Percentiles rank a stretch among this genome's conserved stretches.
Evolutionary conservation across 495 filamentous ascomycete genomes (phyloP).

Genomic region (Penicillium odoratum): DNA sequence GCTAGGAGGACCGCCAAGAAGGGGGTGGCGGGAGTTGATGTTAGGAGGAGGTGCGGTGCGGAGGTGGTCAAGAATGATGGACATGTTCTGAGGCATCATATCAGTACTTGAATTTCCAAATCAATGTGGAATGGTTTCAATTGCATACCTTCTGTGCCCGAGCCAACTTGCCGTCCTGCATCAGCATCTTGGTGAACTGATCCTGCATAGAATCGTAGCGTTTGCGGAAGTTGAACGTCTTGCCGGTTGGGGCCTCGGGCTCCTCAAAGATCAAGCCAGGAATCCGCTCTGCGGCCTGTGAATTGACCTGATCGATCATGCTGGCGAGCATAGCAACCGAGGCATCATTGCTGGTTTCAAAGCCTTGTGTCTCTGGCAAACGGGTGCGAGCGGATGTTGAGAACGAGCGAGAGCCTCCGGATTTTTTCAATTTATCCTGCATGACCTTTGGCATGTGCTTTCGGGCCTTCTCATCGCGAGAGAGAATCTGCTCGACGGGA

Average conservation of each 20-base stretch:
- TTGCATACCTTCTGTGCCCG: slow-evolving; percentile 71
- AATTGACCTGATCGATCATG: slow-evolving; percentile 40
- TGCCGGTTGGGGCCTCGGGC: slow-evolving; percentile 60
- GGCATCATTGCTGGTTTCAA: slow-evolving; percentile 21
- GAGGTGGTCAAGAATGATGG: slow-evolving; percentile 79
- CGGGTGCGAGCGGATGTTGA: slow-evolving; percentile 53
- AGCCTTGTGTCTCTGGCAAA: slow-evolving; percentile 28
- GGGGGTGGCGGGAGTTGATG: slow-evolving; percentile 62
- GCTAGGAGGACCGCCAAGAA: slow-evolving; percentile 72
- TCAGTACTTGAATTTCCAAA: neutral
- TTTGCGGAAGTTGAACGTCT: slow-evolving; percentile 62
- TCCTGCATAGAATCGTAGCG: slow-evolving; percentile 80
- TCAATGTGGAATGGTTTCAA: neutral
- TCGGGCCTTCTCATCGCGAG: slow-evolving; percentile 59
- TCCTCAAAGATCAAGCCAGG: slow-evolving; percentile 67
- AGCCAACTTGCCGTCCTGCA: slow-evolving; percentile 84
- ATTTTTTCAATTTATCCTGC: slow-evolving; percentile 53
- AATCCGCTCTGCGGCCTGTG: slow-evolving; percentile 22
- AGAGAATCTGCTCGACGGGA: slow-evolving; percentile 61
- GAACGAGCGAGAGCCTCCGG: slow-evolving; percentile 55
- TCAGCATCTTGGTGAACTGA: slow-evolving; percentile 86
- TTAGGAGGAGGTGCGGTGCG: slow-evolving; percentile 79
- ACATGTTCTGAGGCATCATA: slow-evolving; percentile 64
- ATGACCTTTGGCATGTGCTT: slow-evolving; percentile 70
- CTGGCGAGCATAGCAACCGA: slow-evolving; percentile 37